Base-by-base conservation (phyloP, 768 basidiomycete genomes). In the Boletus patriciae region DNA sequence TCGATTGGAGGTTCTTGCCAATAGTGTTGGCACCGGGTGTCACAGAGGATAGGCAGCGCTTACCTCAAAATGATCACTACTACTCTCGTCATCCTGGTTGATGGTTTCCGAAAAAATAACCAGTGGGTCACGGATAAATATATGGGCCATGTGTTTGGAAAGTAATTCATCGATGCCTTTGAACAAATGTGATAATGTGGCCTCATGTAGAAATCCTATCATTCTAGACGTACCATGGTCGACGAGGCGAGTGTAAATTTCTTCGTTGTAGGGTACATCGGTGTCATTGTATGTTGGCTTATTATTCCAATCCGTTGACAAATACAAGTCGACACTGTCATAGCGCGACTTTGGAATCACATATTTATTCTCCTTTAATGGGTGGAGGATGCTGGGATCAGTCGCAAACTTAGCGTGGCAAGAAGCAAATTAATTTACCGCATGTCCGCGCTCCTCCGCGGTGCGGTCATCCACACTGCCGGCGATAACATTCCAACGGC, bases 401-500 rank as follows among this genome's bases (percentile, higher is more conserved):
- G 49, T 38, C 12, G 29, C n/a, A 49, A 45, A 6, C 44, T 49
- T 50, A 50, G 52, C 33, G 43, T 50, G 33, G 52, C 37, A 42
- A 55, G 52, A 59, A 57, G 54, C 55, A 6, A 9, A 16, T 54
- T 19, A 6, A 90, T 92, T 82, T 88, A 90, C 57, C 45, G 11
- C 27, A 27, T 88, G 60, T 6, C 95, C 95, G 54, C 96, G 85
- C 72, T 99, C 97, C 70, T 98, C 96, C 60, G 88, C 85, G 15
- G 94, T 98, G 49, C 97, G 85, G 73, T 98, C 96, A 66, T 99
- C 97, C 0, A 99, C 96, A 65, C 92, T 93, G n/a, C 91, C 97
- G 11, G 97, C 90, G 61, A 99, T 97, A 11, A 99, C 97, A 66
- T 98, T 92, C 97, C 97, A 99, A 42, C 97, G 85, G 66, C 92